Base-by-base conservation (phyloP, 306 rosid genomes). In the Senna siamea region DNA sequence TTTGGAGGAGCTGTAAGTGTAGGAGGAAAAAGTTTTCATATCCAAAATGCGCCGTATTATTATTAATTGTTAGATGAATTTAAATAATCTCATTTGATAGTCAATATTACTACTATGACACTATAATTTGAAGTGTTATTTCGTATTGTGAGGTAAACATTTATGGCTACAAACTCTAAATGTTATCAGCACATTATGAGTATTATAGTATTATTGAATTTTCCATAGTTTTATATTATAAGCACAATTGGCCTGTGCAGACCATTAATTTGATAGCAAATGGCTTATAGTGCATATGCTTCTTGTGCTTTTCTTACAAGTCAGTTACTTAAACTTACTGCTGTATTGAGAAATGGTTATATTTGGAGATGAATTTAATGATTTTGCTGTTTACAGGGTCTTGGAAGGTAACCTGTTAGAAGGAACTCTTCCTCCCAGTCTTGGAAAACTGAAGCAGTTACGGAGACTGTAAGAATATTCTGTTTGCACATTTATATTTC, bases 391-490 rank as follows among this genome's bases (percentile, higher is more conserved):
- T 69, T 79, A 6, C 76, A 93, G 98, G 84, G 68, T 79, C 15
- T 86, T 93, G 76, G 92, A 86, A 70, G 64, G 70, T 68, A 93
- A 93, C 81, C 77, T 8, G 54, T 76, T 87, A 14, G 76, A 15
- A n/a, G 97, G 97, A 73, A 66, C 52, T 44, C 90, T 93, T 77
- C 98, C 95, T n/a, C 13, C 74, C 37, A 81, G 51, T 60, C 82
- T 93, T 3, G 98, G 92, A 72, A 83, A 64, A 47, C 58, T 93
- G 84, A 80, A 64, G 72, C 71, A 76, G n/a, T 81, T 93, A 72
- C n/a, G 4, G 23, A 79, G 82, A 81, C 61, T 93, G 97, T 90
- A 85, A 89, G 90, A 68, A 26, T 60, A 1, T 20, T 51, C 4
- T 15, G 58, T 48, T 48, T 48, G 50, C 75, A 46, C 18, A 46